These are phyloP conservation scores for Hygrocybe coccinea DNA, from an alignment of 768 basidiomycete genomes.

Conservation along the genomic window DNA sequence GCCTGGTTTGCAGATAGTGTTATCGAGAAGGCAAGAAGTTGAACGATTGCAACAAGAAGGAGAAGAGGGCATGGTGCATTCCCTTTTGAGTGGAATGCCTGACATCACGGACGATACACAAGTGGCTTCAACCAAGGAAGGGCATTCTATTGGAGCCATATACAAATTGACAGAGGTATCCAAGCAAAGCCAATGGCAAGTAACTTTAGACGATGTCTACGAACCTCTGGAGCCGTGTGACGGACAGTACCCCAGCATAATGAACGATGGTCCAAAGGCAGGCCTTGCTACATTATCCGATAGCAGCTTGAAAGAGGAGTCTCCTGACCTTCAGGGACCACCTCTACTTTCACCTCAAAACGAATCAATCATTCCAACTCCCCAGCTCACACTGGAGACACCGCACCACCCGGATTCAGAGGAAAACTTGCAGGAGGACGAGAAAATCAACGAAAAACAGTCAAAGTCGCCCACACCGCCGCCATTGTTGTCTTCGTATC, in stretches of 20 bases:
- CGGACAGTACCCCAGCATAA: not conserved
- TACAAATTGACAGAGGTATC: not conserved
- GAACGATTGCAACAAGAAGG: constrained; percentile 56
- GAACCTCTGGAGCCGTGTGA: not conserved
- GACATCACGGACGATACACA: constrained; percentile 44
- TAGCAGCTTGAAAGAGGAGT: not conserved
- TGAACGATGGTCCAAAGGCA: not conserved
- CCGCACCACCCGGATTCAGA: not conserved
- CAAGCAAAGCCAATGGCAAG: not conserved
- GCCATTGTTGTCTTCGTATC: not conserved
- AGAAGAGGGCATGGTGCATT: constrained; percentile 81
- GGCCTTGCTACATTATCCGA: not conserved
- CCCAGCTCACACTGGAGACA: not conserved
- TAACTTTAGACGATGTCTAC: not conserved
- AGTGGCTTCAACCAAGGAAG: not conserved
- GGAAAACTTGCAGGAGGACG: not conserved
- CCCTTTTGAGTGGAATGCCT: constrained; percentile 62
- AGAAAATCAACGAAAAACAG: not conserved
- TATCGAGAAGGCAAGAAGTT: constrained; percentile 68
- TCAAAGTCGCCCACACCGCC: not conserved
- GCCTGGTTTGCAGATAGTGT: constrained; percentile 50
- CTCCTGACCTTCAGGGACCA: too few species aligned
- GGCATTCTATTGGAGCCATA: not conserved
- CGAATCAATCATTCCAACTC: not conserved
- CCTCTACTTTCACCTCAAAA: too few species aligned